Conservation (phyloP, 2,329 filamentous ascomycete genomes). For the Curvularia hawaiiensis region DNA sequence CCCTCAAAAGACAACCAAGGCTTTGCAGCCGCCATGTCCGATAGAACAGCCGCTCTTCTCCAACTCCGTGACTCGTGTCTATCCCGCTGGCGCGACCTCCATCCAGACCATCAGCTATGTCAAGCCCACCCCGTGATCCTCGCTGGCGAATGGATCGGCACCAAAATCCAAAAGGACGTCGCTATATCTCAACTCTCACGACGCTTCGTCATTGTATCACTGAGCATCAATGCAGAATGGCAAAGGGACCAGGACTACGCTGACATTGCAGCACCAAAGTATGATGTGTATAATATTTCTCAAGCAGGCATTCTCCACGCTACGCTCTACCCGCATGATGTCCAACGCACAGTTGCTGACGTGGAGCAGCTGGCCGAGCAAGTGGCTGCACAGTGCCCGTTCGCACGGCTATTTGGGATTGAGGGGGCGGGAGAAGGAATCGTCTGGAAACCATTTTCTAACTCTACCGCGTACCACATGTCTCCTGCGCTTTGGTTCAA, state of each 20-base stretch:
- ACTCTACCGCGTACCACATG: neutral
- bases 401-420: neutral
- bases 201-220: neutral
- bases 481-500: neutral
- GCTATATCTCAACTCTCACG: neutral
- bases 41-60: neutral
- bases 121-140: neutral
- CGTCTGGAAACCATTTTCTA: neutral
- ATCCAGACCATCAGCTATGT: neutral
- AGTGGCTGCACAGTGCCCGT: neutral
- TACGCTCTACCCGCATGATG: neutral
- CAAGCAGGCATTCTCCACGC: neutral
- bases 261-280: neutral
- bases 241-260: neutral
- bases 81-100: neutral
- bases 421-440: neutral
- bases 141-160: neutral
- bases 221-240: neutral
- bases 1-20: conserved; percentile 29
- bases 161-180: neutral
- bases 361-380: neutral
- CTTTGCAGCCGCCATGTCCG: conserved; percentile 17
- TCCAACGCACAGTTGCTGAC: neutral
- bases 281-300: neutral
- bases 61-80: neutral